These are phyloP conservation scores for Dissoconium aciculare DNA, from an alignment of 2,329 filamentous ascomycete genomes.

Conservation along the genomic window DNA sequence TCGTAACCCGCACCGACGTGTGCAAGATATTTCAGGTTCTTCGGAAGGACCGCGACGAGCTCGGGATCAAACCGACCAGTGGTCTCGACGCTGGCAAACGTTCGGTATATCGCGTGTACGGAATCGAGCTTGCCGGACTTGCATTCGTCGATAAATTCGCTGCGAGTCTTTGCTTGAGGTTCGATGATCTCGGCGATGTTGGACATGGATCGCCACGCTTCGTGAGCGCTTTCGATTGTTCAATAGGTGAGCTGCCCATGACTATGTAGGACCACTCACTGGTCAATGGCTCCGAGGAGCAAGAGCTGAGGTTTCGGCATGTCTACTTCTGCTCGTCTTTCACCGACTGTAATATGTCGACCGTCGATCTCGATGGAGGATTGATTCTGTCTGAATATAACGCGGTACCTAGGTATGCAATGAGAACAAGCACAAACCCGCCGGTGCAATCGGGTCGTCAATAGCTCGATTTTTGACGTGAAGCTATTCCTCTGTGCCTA, in stretches of 20 bases:
- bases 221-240: constrained; percentile 45
- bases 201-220: constrained; percentile 47
- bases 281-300: constrained; percentile 46
- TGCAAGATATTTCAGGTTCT: constrained; percentile 26
- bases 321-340: too few relatives aligned
- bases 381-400: too few relatives aligned
- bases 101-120: constrained; percentile 50
- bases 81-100: constrained; percentile 46
- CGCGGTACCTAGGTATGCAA: too few relatives aligned
- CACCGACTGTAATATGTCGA: too few relatives aligned
- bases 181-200: constrained; percentile 50
- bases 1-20: constrained; percentile 64
- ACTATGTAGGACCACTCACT: constrained; percentile 42
- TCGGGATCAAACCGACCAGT: constrained; percentile 60
- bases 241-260: neutral
- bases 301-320: constrained; percentile 44
- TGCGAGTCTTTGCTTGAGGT: constrained; percentile 46
- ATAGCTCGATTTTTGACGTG: too few relatives aligned
- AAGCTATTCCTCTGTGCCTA: too few relatives aligned
- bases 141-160: constrained; percentile 49
- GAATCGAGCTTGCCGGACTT: constrained; percentile 41
- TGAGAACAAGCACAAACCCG: too few relatives aligned
- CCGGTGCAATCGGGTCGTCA: too few relatives aligned
- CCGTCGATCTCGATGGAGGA: too few relatives aligned
- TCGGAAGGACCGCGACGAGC: constrained; percentile 39